Evolutionary conservation across 2,329 filamentous ascomycete genomes (phyloP).

Genomic region (Aspergillus sp.): DNA sequence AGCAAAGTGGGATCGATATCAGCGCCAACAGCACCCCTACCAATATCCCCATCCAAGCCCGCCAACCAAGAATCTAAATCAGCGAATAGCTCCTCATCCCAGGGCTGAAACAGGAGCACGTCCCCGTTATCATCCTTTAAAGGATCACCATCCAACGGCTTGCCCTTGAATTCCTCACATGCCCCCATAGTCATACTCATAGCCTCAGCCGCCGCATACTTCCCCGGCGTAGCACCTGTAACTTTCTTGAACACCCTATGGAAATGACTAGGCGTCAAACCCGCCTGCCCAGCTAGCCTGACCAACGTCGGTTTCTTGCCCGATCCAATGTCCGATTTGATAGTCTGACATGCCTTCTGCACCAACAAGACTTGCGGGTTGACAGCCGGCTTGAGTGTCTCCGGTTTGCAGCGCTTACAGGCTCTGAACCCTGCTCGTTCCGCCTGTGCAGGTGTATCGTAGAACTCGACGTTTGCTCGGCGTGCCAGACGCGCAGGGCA

Average conservation of each 20-base stretch:
- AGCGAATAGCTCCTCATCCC: neutral
- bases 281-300: slow-evolving; percentile 48
- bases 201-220: slow-evolving; percentile 26
- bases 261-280: slow-evolving; percentile 53
- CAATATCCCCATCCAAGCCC: neutral
- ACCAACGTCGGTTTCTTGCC: slow-evolving; percentile 41
- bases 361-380: slow-evolving; percentile 35
- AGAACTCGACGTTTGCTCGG: slow-evolving; percentile 58
- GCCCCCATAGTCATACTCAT: neutral
- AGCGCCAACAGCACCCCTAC: neutral
- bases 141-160: neutral
- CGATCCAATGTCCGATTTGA: slow-evolving; percentile 22
- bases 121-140: neutral
- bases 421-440: slow-evolving; percentile 52
- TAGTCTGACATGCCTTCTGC: slow-evolving; percentile 32
- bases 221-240: slow-evolving; percentile 51
- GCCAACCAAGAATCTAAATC: neutral
- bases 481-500: slow-evolving; percentile 59
- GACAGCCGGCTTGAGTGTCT: slow-evolving; percentile 26
- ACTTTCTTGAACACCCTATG: slow-evolving; percentile 56
- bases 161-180: neutral
- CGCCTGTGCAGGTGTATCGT: slow-evolving; percentile 48
- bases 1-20: slow-evolving; percentile 1
- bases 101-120: neutral
- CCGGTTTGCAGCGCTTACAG: slow-evolving; percentile 58